phyloP scores from a whole-genome alignment of 768 basidiomycete species.

The Trametes sanguinea region DNA sequence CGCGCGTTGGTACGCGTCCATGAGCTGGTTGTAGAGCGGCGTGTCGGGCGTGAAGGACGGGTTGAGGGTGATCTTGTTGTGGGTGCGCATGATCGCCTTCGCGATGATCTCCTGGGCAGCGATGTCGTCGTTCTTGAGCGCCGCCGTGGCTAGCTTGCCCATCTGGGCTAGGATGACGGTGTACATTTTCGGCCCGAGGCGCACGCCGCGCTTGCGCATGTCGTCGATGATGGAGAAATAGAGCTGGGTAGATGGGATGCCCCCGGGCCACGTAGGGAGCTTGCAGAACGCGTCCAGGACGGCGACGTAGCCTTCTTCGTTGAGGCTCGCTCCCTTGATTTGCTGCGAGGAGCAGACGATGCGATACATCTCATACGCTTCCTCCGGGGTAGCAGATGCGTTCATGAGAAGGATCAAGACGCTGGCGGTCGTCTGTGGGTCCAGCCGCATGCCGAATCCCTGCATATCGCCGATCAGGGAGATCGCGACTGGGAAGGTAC shows the following conservation, averaged over 20 bases:
- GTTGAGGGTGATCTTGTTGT: slow-evolving; percentile 79
- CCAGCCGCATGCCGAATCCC: slow-evolving; percentile 45
- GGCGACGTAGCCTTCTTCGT: slow-evolving; percentile 59
- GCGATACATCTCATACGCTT: slow-evolving; percentile 66
- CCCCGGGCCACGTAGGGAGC: slow-evolving; percentile 48
- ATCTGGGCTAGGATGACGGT: slow-evolving; percentile 65
- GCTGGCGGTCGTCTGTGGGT: slow-evolving; percentile 49
- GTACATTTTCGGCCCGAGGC: slow-evolving; percentile 61
- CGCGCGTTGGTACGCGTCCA: slow-evolving; percentile 86
- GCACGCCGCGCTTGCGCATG: slow-evolving; percentile 69
- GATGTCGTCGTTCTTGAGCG: slow-evolving; percentile 23
- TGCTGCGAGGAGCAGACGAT: slow-evolving; percentile 32
- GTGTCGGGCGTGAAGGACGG: slow-evolving; percentile 71
- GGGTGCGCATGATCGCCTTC: slow-evolving; percentile 59
- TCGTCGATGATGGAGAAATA: slow-evolving; percentile 80
- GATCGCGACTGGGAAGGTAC: slow-evolving; percentile 49
- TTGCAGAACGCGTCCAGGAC: slow-evolving; percentile 67
- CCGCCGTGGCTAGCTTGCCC: slow-evolving; percentile 41
- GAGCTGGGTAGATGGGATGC: slow-evolving; percentile 22
- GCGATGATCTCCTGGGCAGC: slow-evolving; percentile 23
- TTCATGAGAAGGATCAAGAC: slow-evolving; percentile 70
- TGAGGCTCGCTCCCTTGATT: slow-evolving; percentile 37
- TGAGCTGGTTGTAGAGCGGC: slow-evolving; percentile 77
- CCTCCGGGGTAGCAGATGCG: slow-evolving; percentile 49
- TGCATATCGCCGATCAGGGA: slow-evolving; percentile 70